Evolutionary conservation across 352 stramenopile species (phyloP).

Genomic region (Ochromonadaceae sp.): DNA sequence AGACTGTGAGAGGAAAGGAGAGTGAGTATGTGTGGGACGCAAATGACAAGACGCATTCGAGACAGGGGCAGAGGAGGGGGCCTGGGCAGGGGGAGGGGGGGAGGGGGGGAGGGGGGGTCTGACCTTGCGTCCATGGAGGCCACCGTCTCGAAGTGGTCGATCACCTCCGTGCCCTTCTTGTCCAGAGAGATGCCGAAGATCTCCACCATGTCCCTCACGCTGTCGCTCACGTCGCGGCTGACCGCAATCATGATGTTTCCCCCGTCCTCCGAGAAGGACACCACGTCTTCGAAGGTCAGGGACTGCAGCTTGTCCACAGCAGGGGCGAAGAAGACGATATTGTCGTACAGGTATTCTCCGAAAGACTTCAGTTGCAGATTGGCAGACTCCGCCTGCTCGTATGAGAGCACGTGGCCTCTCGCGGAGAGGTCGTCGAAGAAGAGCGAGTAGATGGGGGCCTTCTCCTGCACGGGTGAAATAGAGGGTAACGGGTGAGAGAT

Average conservation of each 20-base stretch:
- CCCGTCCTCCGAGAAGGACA: slow-evolving; percentile 54
- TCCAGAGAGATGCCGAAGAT: slow-evolving; percentile 67
- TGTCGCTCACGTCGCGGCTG: slow-evolving; percentile 50
- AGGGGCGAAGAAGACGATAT: slow-evolving; percentile 67
- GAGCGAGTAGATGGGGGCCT: slow-evolving; percentile 25
- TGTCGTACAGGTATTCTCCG: slow-evolving; percentile 64
- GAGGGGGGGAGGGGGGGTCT: background rate
- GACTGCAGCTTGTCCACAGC: slow-evolving; percentile 47
- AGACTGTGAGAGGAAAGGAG: slow-evolving; percentile 32
- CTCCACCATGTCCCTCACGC: slow-evolving; percentile 58
- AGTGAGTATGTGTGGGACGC: too few species aligned
- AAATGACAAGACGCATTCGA: too few species aligned
- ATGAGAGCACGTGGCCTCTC: slow-evolving; percentile 22
- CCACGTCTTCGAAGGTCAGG: slow-evolving; percentile 34
- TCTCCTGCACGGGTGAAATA: background rate
- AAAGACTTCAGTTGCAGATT: slow-evolving; percentile 12
- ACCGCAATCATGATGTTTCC: slow-evolving; percentile 51
- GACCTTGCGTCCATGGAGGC: background rate
- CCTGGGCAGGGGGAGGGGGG: too few species aligned
- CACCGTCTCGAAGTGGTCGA: slow-evolving; percentile 43
- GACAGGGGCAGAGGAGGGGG: too few species aligned
- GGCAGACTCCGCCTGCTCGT: slow-evolving; percentile 5
- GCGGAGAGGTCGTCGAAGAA: slow-evolving; percentile 24
- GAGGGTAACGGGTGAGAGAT: background rate
- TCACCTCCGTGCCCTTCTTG: slow-evolving; percentile 60